phyloP scores from a whole-genome alignment of 257 asterid species.

The Jaltomata sinuosa region DNA sequence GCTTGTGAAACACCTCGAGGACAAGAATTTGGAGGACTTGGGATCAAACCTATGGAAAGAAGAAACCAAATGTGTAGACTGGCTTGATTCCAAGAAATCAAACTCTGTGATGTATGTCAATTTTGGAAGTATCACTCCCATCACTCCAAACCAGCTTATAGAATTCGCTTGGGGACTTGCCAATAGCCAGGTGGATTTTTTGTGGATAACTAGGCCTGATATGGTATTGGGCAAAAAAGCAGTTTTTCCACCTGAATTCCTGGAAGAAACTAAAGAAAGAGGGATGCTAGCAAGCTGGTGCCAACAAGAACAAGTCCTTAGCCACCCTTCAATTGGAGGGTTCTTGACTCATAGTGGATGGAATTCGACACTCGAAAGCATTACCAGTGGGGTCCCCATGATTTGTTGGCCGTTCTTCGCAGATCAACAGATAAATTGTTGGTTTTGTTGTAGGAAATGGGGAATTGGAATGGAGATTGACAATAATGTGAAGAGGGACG shows the following conservation, averaged over 20 bases:
- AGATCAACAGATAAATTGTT: conserved; percentile 43
- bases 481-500: conserved; percentile 34
- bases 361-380: conserved; percentile 42
- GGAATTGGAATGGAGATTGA: conserved; percentile 44
- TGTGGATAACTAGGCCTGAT: conserved; percentile 51
- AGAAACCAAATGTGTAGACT: conserved; percentile 26
- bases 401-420: conserved; percentile 59
- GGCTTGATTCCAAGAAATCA: conserved; percentile 36
- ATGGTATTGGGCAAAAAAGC: conserved; percentile 28
- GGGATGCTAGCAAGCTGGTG: conserved; percentile 39
- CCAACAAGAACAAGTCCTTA: conserved; percentile 41
- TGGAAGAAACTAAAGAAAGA: conserved; percentile 23
- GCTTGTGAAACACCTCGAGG: no score
- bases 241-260: conserved; percentile 18
- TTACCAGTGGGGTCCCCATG: conserved; percentile 41
- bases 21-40: neutral
- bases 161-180: conserved; percentile 61
- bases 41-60: conserved; percentile 48
- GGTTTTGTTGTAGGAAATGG: conserved; percentile 37
- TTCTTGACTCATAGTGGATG: conserved; percentile 53
- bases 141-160: conserved; percentile 26
- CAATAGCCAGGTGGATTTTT: conserved; percentile 19
- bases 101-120: conserved; percentile 38
- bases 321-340: conserved; percentile 41
- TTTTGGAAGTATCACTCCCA: conserved; percentile 35